phyloP scores from a whole-genome alignment of 345 rosid genomes.

The Gossypium mustelinum region DNA sequence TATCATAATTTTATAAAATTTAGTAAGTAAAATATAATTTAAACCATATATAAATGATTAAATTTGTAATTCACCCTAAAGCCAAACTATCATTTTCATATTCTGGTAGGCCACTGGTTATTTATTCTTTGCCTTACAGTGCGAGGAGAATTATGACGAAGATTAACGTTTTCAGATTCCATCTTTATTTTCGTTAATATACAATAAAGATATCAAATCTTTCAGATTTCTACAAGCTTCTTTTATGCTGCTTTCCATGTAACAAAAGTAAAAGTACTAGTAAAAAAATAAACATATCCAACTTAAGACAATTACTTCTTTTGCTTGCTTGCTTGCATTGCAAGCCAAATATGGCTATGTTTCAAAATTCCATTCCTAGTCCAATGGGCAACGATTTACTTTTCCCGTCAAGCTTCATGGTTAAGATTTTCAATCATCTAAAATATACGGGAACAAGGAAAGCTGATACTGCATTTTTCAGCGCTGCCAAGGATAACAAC shows the following conservation, averaged over 20 bases:
- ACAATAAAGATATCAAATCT: not conserved
- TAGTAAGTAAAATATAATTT: too few species aligned
- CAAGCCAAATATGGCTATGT: not conserved
- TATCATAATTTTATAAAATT: too few species aligned
- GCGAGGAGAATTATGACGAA: not conserved
- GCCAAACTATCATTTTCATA: too few species aligned
- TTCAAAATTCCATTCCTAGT: not conserved
- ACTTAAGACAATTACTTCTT: not conserved
- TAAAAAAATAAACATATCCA: not conserved
- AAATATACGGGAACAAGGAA: not conserved
- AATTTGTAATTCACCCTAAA: too few species aligned
- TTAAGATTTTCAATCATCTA: not conserved
- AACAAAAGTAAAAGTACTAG: not conserved
- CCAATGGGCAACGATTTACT: not conserved
- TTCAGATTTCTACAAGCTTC: not conserved
- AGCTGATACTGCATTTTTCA: not conserved
- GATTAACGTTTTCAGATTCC: not conserved
- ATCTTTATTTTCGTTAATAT: too few species aligned
- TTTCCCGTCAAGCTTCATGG: not conserved
- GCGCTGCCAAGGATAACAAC: not conserved
- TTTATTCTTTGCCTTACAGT: not conserved
- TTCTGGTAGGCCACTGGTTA: too few species aligned
- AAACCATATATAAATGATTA: too few species aligned
- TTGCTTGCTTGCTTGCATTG: not conserved
- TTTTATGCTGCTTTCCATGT: not conserved